Percentiles rank a stretch among this genome's conserved stretches.
Evolutionary conservation across 1,139 yeast genomes (phyloP).

Genomic region (Pichia sp.): DNA sequence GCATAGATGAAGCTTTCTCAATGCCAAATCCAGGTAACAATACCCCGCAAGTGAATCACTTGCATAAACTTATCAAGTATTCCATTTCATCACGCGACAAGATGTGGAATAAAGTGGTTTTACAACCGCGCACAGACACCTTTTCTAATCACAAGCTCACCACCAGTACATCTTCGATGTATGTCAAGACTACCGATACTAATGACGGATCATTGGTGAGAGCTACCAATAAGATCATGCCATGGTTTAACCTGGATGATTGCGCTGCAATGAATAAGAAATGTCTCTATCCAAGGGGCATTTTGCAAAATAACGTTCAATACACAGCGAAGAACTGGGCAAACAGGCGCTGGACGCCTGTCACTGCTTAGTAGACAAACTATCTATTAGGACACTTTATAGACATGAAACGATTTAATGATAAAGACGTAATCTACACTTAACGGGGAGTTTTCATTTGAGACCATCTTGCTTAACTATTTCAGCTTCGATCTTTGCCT

Average conservation of each 20-base stretch:
- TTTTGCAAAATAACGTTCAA: constrained; percentile 29
- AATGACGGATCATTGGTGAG: constrained; percentile 17
- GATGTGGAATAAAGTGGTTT: constrained; percentile 42
- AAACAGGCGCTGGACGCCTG: constrained; percentile 37
- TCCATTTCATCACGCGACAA: constrained; percentile 32
- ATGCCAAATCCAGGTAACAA: background rate
- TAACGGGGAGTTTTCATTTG: too few species aligned
- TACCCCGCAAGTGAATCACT: background rate
- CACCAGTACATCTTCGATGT: background rate
- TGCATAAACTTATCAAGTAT: constrained; percentile 21
- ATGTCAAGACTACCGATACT: background rate
- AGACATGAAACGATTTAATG: too few species aligned
- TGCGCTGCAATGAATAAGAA: constrained; percentile 12
- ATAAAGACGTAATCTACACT: too few species aligned
- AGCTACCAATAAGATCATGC: constrained; percentile 23
- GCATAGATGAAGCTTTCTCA: too few species aligned
- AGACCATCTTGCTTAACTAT: constrained; percentile 57
- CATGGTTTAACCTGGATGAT: constrained; percentile 32
- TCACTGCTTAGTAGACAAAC: background rate
- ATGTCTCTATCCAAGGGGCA: constrained; percentile 23
- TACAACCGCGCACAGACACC: constrained; percentile 39
- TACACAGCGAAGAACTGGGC: constrained; percentile 51
- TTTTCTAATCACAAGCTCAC: background rate
- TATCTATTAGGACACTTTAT: background rate
- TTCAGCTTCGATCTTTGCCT: constrained; percentile 57